Evolutionary conservation across 257 asterid genomes (phyloP), one percentile per base, ranked within the genome.

Genomic region (Forsythia viridissima): DNA sequence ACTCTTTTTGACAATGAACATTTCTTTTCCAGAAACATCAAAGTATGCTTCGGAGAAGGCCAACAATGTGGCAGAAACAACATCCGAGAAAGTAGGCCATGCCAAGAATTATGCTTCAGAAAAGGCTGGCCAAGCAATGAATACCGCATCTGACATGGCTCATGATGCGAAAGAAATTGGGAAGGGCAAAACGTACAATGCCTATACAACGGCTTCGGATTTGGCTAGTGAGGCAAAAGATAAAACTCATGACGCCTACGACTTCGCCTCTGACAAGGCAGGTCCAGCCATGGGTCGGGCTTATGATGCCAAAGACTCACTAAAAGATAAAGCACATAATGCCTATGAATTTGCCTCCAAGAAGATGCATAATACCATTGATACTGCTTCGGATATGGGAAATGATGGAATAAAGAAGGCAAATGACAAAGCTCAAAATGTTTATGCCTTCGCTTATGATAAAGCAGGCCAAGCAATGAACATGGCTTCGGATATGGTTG

Each of bases 41-140:
- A 86, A 74, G 67, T 81, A 77, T 46, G 90, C 91, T 39, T 85
- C 90, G 40, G 82, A 84, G 34, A 86, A 85, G 85, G 93, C 80
- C 5, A 78, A 65, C 36, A 84, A 88, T 10, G 21, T 80, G 8
- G 87, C 78, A 4, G 86, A 21, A 6, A 48, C 68, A 5, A 80
- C 85, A 0, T 80, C 86, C 0, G 89, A 85, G 20, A 82, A 81
- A 74, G 82, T 83, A 10, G 65, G 82, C 48, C 55, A 80, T 1
- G 78, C 86, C 5, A 82, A 77, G 73, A 55, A 69, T 43, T 55
- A 76, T 18, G 89, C 90, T 20, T 84, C 86, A 0, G 76, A 66
- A 1, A 85, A 84, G 73, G 83, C 83, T 0, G 75, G 77, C 21
- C 78, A 76, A 73, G 91, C 84, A 36, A 55, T 78, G 70, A 41